A percentile compares a stretch with the other conserved stretches of the same genome.
These are phyloP conservation scores for Curvularia eragrostidis DNA, from an alignment of 2,329 filamentous ascomycete species.

Conservation along the genomic window DNA sequence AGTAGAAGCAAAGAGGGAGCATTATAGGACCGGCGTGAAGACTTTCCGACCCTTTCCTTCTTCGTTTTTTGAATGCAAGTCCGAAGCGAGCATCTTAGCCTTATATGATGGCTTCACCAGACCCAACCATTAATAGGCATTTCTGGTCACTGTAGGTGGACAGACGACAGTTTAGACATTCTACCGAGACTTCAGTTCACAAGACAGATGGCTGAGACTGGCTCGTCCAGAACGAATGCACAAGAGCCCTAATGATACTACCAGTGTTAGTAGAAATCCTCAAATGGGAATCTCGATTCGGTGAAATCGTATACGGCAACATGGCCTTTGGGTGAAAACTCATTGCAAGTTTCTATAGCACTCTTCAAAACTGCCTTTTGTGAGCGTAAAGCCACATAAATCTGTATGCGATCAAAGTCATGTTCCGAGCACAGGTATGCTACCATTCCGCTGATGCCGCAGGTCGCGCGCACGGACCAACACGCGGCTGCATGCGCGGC, in stretches of 20 bases:
- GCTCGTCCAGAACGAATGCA: background rate
- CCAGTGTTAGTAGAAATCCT: no score
- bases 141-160: background rate
- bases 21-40: background rate
- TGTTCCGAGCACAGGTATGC: background rate
- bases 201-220: background rate
- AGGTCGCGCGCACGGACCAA: constrained; percentile 9
- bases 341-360: no score
- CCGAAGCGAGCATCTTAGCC: background rate
- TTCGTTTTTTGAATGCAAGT: background rate
- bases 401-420: background rate
- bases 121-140: background rate
- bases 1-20: background rate
- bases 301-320: no score
- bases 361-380: no score
- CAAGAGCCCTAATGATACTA: no score
- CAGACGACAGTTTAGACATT: no score
- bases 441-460: constrained; percentile 2
- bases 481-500: constrained; percentile 14
- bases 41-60: background rate
- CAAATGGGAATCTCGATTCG: no score
- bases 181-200: background rate
- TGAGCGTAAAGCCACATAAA: no score
- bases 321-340: no score
- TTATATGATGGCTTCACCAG: background rate